Percentiles rank a stretch among this genome's conserved stretches.
phyloP scores from a whole-genome alignment of 2,329 filamentous ascomycete species.

The Diplodia scrobiculata region DNA sequence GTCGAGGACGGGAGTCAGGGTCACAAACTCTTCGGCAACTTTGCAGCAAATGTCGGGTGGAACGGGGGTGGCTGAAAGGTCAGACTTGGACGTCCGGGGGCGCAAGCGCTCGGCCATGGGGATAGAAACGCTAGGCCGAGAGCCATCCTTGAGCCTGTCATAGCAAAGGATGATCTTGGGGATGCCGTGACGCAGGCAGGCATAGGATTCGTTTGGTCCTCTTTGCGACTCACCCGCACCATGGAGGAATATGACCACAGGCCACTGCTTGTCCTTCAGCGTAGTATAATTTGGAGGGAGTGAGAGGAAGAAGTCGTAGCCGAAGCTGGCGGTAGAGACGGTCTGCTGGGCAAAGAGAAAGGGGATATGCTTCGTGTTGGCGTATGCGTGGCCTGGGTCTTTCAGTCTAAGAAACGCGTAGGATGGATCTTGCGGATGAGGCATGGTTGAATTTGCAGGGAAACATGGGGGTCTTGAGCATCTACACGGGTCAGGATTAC shows the following conservation, averaged over 20 bases:
- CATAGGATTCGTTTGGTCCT: conserved; percentile 27
- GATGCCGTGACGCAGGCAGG: conserved; percentile 28
- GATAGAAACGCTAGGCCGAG: conserved; percentile 19
- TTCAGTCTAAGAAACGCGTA: neutral
- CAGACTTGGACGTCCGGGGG: neutral
- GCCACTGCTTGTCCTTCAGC: conserved; percentile 22
- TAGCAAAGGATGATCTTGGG: conserved; percentile 31
- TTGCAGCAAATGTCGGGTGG: conserved; percentile 13
- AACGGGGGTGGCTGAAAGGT: conserved; percentile 22
- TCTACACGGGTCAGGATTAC: neutral
- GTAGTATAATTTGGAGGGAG: conserved; percentile 24
- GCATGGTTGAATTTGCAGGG: neutral
- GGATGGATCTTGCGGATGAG: neutral
- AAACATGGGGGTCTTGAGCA: neutral
- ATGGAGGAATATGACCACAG: conserved; percentile 30
- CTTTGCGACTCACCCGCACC: conserved; percentile 31
- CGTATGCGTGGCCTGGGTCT: conserved; percentile 29
- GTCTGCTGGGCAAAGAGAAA: conserved; percentile 25
- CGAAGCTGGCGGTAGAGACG: conserved; percentile 26
- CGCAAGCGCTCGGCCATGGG: conserved; percentile 28
- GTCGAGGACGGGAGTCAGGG: conserved; percentile 17
- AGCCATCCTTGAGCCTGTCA: conserved; percentile 22
- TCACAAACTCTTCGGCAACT: conserved; percentile 31
- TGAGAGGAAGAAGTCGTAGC: conserved; percentile 30
- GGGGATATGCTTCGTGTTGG: conserved; percentile 28